These are phyloP conservation scores for Nephelium lappaceum DNA, from an alignment of 345 rosid species.

Conservation along the genomic window DNA sequence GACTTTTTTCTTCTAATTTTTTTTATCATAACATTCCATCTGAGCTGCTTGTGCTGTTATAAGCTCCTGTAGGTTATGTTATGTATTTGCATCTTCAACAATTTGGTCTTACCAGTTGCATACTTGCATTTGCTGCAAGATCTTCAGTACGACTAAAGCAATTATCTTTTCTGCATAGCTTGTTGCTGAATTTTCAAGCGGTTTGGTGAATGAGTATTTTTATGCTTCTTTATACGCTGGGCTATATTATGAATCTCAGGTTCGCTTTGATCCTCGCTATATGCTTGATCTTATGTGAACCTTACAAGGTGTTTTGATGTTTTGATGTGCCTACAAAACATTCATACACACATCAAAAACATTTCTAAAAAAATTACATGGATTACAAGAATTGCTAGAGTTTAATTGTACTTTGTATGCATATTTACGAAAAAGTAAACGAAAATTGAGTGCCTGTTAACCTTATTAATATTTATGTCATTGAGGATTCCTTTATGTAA, in stretches of 20 bases:
- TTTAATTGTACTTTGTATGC: background rate
- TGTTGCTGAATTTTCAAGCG: constrained; percentile 54
- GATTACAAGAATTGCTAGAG: background rate
- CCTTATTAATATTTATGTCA: background rate
- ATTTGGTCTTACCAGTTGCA: background rate
- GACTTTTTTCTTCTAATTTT: background rate
- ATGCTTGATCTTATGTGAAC: constrained; percentile 6
- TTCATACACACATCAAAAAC: background rate
- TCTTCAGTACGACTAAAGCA: constrained; percentile 8
- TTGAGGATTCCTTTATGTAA: background rate
- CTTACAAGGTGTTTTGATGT: background rate
- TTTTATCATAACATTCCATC: background rate
- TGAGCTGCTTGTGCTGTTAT: background rate
- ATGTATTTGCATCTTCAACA: background rate
- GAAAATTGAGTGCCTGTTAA: background rate
- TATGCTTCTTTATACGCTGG: constrained; percentile 86
- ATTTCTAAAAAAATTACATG: background rate
- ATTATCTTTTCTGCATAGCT: constrained; percentile 45
- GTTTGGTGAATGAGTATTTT: constrained; percentile 56
- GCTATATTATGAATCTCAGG: constrained; percentile 85
- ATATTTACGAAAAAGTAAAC: background rate
- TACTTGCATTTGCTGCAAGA: background rate
- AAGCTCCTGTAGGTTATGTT: background rate
- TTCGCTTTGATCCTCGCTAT: constrained; percentile 29
- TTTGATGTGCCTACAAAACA: background rate